phyloP scores from a whole-genome alignment of 495 filamentous ascomycete species.

The Tuber calosporum region DNA sequence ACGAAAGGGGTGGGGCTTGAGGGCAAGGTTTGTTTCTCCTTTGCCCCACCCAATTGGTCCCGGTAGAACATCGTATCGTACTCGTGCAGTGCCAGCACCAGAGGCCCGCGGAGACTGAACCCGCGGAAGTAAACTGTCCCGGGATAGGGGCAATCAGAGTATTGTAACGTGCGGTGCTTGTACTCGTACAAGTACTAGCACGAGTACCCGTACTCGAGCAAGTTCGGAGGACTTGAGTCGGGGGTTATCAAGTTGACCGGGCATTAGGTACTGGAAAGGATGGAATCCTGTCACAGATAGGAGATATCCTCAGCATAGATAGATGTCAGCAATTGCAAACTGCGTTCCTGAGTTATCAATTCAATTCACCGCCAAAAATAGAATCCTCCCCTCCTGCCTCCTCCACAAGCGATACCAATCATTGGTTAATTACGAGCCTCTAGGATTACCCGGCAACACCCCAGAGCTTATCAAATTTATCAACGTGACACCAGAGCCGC shows the following conservation, averaged over 20 bases:
- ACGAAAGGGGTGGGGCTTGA: not conserved
- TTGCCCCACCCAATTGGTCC: not conserved
- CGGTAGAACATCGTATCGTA: not conserved
- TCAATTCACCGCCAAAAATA: too few species aligned
- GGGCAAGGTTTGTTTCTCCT: not conserved
- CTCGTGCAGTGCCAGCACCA: not conserved
- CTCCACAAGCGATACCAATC: too few species aligned
- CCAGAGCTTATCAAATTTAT: too few species aligned
- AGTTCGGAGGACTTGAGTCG: not conserved
- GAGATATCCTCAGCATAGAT: not conserved
- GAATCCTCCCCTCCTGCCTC: too few species aligned
- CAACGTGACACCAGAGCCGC: too few species aligned
- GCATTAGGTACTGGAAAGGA: not conserved
- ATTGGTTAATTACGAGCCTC: not conserved
- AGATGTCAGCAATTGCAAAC: not conserved
- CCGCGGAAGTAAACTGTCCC: not conserved
- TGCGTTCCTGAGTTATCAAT: not conserved
- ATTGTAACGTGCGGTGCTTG: too few species aligned
- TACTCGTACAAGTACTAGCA: not conserved
- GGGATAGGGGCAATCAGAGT: not conserved
- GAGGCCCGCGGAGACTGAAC: not conserved
- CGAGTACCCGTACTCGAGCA: not conserved
- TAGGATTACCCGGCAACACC: not conserved
- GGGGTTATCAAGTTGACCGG: too few species aligned
- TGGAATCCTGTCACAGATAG: not conserved